Evolutionary conservation across 2,329 filamentous ascomycete genomes (phyloP), one percentile per base, ranked within the genome.

Genomic region (Niveomyces coronatus): DNA sequence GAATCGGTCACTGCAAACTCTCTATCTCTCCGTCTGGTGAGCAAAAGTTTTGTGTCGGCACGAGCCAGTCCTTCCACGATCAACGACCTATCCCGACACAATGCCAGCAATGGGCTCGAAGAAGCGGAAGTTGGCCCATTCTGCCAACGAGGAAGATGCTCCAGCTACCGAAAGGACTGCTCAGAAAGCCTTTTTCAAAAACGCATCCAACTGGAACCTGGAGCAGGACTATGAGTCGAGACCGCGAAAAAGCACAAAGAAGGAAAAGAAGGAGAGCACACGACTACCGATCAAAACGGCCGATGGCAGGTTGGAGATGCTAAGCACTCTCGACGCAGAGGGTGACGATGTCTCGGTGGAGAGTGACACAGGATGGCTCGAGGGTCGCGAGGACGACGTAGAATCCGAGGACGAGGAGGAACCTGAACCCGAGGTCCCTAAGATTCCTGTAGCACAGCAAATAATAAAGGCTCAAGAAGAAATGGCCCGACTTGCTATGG

Each of bases 381-480:
- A 74, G 20, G 76, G 68, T 32, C 68, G 68, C 16, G 70, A 69
- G 42, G 79, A 76, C 37, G 67, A 68, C 9, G 67, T 55, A 14
- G 67, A 67, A 17, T 60, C 55, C 14, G 61, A 64, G 11, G 62
- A 64, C 30, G 67, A 70, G 35, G 68, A 71, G n/a, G 64, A 69
- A 24, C 57, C 58, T 24, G 44, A 52, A 40, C 60, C 71, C 23
- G 58, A 71, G 44, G 70, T 71, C 43, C 78, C 82, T 2, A 72
- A 77, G 47, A 66, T 93, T 20, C 77, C 87, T 1, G 69, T 82
- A 45, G 74, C 80, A 42, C 76, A 94, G 52, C 85, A 94, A 58
- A 83, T 98, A 35, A 51, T 85, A 17, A 76, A 83, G 45, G 87
- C 88, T 9, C 94, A 98, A 58, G 91, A 96, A 55, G 88, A 96